phyloP scores from a whole-genome alignment of 176 grass and related monocot species.

The Canna indica region DNA sequence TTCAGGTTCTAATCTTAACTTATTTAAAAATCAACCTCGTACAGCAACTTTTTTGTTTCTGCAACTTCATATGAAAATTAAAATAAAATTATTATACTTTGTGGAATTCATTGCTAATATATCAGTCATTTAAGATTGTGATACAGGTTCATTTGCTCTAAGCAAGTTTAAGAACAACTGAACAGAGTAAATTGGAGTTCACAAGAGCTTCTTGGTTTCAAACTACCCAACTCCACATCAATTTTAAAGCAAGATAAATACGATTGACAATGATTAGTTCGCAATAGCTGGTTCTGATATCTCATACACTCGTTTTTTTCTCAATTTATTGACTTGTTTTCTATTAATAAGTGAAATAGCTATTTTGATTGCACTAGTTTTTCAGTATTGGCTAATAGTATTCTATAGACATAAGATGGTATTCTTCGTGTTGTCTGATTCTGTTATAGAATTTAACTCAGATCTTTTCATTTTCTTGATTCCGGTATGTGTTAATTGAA shows the following conservation, averaged over 20 bases:
- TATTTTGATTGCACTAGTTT: not conserved
- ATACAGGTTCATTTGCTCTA: conserved; percentile 28
- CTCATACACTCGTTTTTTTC: not conserved
- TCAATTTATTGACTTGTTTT: not conserved
- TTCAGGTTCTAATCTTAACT: conserved; percentile 98
- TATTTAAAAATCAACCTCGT: conserved; percentile 48
- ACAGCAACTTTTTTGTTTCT: conserved; percentile 43
- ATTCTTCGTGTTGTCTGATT: not conserved
- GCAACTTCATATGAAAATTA: conserved; percentile 22
- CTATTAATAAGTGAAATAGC: not conserved
- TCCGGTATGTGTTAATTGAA: not conserved
- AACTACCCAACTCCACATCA: not conserved
- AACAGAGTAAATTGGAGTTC: conserved; percentile 8
- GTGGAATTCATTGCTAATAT: conserved; percentile 1
- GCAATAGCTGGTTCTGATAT: not conserved
- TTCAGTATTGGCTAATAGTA: not conserved
- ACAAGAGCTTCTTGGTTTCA: not conserved
- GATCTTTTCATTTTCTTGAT: not conserved
- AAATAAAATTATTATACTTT: conserved; percentile 14
- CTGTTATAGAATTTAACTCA: not conserved
- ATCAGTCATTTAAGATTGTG: conserved; percentile 19
- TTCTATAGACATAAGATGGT: not conserved
- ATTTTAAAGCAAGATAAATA: conserved; percentile 15
- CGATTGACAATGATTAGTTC: not conserved
- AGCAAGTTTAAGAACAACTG: conserved; percentile 11